These are phyloP conservation scores for Paragyromitra xinjiangensis DNA, from an alignment of 495 filamentous ascomycete species.

Conservation along the genomic window DNA sequence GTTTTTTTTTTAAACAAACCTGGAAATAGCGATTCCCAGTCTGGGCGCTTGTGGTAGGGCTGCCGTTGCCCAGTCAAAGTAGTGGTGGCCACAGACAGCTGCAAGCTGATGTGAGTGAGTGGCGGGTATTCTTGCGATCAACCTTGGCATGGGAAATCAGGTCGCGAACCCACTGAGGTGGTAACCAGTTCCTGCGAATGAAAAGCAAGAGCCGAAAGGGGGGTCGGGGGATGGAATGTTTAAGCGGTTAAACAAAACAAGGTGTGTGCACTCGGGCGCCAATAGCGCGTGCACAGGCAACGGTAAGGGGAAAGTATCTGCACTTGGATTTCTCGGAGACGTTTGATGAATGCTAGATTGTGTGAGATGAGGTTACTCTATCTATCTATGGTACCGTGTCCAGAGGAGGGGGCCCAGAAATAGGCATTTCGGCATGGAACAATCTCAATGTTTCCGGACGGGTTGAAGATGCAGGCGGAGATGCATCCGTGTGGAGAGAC, in stretches of 20 bases:
- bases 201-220: background rate
- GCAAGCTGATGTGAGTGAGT: conserved; percentile 32
- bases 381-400: conserved; percentile 1
- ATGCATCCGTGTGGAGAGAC: conserved; percentile 37
- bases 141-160: conserved; percentile 11
- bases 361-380: conserved; percentile 18
- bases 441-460: conserved; percentile 35
- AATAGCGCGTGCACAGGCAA: background rate
- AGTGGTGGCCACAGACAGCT: conserved; percentile 22
- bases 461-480: conserved; percentile 33
- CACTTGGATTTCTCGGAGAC: conserved; percentile 7
- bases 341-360: background rate
- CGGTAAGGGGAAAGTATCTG: background rate
- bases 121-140: conserved; percentile 30
- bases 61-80: conserved; percentile 16
- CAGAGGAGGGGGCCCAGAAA: background rate
- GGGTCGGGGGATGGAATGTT: background rate
- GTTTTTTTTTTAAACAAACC: background rate
- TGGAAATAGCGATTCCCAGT: conserved; percentile 26
- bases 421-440: conserved; percentile 32
- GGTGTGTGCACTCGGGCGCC: background rate
- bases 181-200: conserved; percentile 29
- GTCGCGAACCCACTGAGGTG: conserved; percentile 29
- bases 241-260: conserved; percentile 17
- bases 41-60: conserved; percentile 20